phyloP scores from a whole-genome alignment of 768 basidiomycete species.

The Panaeolus papilionaceus region DNA sequence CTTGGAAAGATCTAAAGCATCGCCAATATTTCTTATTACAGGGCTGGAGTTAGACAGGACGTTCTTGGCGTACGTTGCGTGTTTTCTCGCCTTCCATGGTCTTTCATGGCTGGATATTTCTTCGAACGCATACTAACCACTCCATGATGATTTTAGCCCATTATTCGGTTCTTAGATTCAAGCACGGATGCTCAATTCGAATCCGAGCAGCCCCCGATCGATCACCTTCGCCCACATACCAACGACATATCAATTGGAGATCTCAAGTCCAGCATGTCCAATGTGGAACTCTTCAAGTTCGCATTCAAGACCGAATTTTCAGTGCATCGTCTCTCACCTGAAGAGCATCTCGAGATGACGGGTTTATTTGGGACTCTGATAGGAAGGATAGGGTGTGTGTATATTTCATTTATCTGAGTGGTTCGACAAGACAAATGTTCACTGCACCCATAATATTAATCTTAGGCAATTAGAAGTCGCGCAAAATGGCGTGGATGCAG shows the following conservation, averaged over 20 bases:
- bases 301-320: slow-evolving; percentile 1
- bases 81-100: background rate
- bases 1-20: background rate
- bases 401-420: background rate
- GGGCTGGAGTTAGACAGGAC: background rate
- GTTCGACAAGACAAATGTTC: background rate
- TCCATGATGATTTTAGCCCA: background rate
- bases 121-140: background rate
- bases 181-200: background rate
- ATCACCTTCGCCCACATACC: background rate
- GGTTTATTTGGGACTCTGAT: background rate
- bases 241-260: background rate
- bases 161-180: slow-evolving; percentile 1
- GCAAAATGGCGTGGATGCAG: background rate
- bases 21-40: background rate
- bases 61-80: background rate
- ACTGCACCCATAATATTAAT: background rate
- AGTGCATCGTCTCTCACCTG: background rate
- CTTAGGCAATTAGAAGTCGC: slow-evolving; percentile 1
- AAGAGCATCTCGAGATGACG: background rate
- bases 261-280: background rate
- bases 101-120: background rate
- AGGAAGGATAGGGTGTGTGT: background rate
- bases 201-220: background rate
- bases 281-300: background rate